Conservation (phyloP, 2,329 filamentous ascomycete species). For the Fusarium buxicola region DNA sequence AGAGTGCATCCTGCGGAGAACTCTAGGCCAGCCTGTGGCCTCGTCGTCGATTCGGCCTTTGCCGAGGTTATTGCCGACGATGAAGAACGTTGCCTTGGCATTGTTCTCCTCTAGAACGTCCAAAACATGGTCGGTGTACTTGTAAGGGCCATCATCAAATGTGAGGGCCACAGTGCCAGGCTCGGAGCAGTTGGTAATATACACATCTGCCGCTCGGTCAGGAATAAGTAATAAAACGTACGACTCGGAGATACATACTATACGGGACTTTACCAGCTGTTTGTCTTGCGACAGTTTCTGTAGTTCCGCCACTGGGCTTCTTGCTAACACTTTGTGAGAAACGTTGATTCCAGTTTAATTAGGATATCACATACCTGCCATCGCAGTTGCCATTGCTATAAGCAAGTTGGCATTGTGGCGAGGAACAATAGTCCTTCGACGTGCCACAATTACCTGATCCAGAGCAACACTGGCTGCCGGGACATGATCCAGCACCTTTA, state of each 20-base stretch:
- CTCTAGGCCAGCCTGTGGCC: slow-evolving; percentile 47
- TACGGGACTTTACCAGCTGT: slow-evolving; percentile 49
- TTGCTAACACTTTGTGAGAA: slow-evolving; percentile 36
- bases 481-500: slow-evolving; percentile 47
- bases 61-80: slow-evolving; percentile 54
- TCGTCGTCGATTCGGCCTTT: slow-evolving; percentile 56
- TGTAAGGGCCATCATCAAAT: slow-evolving; percentile 60
- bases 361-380: slow-evolving; percentile 46
- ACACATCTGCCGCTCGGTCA: slow-evolving; percentile 37
- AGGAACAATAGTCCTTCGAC: slow-evolving; percentile 47
- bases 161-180: slow-evolving; percentile 56
- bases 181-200: slow-evolving; percentile 50
- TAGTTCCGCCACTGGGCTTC: slow-evolving; percentile 46
- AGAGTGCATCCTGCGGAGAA: slow-evolving; percentile 54
- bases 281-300: slow-evolving; percentile 45
- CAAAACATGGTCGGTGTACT: slow-evolving; percentile 55
- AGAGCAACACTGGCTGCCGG: slow-evolving; percentile 49
- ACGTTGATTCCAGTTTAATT: rapidly evolving
- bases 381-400: slow-evolving; percentile 52
- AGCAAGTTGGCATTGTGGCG: slow-evolving; percentile 51
- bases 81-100: slow-evolving; percentile 56
- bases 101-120: slow-evolving; percentile 48
- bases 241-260: slow-evolving; percentile 35
- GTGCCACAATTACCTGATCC: slow-evolving; percentile 51
- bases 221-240: background rate